Percentiles rank a stretch among this genome's conserved stretches.
Conservation (phyloP, 345 rosid genomes). For the Salix brachista region DNA sequence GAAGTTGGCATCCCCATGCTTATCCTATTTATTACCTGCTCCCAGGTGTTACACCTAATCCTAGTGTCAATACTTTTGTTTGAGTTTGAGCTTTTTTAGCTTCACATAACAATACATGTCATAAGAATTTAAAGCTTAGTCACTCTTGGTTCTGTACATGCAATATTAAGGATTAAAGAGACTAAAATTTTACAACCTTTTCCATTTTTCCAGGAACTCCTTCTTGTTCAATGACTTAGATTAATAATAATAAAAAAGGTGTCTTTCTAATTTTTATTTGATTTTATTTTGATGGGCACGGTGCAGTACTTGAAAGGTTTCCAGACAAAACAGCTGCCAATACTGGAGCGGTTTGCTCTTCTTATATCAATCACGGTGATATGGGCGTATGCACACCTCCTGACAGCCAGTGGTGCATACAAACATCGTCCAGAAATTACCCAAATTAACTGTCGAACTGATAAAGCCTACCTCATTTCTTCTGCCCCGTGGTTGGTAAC, state of each 20-base stretch:
- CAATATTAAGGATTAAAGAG: background rate
- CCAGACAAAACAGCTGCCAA: constrained; percentile 53
- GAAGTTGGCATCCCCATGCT: constrained; percentile 95
- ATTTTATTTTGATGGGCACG: background rate
- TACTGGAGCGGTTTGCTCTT: constrained; percentile 85
- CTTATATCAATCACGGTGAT: constrained; percentile 65
- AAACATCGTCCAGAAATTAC: constrained; percentile 77
- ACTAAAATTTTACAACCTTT: background rate
- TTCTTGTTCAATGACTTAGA: background rate
- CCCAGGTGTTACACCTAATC: constrained; percentile 55
- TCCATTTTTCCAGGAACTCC: background rate
- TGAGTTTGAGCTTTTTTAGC: background rate
- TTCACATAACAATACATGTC: background rate
- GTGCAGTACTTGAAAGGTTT: constrained; percentile 83
- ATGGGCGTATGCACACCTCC: constrained; percentile 96
- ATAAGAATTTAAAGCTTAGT: background rate
- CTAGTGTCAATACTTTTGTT: background rate
- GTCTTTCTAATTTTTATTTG: background rate
- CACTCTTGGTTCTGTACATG: background rate
- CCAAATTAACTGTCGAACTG: constrained; percentile 83
- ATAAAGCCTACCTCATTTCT: constrained; percentile 94
- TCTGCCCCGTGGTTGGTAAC: constrained; percentile 88
- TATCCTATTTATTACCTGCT: constrained; percentile 65
- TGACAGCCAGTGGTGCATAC: constrained; percentile 97
- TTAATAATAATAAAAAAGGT: no score